Conservation (phyloP, 1,284 basidiomycete genomes). For the Apiotrichum laibachii region DNA sequence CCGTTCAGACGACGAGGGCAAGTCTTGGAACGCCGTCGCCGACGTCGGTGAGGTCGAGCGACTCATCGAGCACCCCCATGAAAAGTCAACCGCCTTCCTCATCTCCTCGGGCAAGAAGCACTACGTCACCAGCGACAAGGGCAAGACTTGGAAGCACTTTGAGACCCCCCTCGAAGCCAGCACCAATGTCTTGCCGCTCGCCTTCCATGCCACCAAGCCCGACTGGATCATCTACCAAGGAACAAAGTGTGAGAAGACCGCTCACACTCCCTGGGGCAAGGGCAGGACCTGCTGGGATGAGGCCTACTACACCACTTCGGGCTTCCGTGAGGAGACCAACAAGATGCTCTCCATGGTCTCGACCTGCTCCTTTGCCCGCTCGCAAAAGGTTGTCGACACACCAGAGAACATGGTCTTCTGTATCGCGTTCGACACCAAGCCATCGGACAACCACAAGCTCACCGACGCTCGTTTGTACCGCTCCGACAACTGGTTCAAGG, state of each 20-base stretch:
- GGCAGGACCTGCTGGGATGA: slow-evolving; percentile 70
- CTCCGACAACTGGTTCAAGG: slow-evolving; percentile 76
- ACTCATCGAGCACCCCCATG: slow-evolving; percentile 83
- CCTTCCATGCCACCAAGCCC: slow-evolving; percentile 78
- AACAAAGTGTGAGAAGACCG: slow-evolving; percentile 60
- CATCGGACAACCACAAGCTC: slow-evolving; percentile 57
- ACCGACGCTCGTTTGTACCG: slow-evolving; percentile 73
- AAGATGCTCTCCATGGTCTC: slow-evolving; percentile 67
- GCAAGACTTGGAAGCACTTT: slow-evolving; percentile 79
- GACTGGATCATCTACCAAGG: slow-evolving; percentile 82
- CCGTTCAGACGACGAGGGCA: slow-evolving; percentile 87
- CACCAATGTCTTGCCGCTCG: slow-evolving; percentile 62
- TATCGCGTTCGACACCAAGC: slow-evolving; percentile 60
- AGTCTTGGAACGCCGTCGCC: slow-evolving; percentile 65
- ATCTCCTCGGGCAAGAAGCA: slow-evolving; percentile 66
- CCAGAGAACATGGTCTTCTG: slow-evolving; percentile 76
- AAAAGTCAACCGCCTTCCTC: slow-evolving; percentile 79
- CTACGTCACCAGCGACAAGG: slow-evolving; percentile 80
- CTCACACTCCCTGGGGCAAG: slow-evolving; percentile 58
- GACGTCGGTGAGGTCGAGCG: slow-evolving; percentile 65
- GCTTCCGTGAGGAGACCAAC: slow-evolving; percentile 63
- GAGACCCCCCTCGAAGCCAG: slow-evolving; percentile 64
- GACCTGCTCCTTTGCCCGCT: slow-evolving; percentile 81
- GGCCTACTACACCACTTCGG: slow-evolving; percentile 83
- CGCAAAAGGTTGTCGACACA: slow-evolving; percentile 73